phyloP scores from a whole-genome alignment of 495 filamentous ascomycete species.

The Apodospora peruviana region DNA sequence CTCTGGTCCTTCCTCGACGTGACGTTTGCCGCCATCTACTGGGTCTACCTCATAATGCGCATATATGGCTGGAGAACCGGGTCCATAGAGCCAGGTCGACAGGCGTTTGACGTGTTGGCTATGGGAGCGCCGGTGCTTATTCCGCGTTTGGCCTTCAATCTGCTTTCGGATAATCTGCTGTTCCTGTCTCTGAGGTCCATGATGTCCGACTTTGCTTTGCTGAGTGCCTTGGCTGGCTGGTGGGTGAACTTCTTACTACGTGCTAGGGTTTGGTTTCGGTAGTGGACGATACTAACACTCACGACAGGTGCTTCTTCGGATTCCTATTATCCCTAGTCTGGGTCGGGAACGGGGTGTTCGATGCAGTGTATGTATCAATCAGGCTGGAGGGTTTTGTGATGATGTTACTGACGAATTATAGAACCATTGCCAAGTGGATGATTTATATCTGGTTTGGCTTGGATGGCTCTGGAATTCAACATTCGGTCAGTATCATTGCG shows the following conservation, averaged over 20 bases:
- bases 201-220: slow-evolving; percentile 65
- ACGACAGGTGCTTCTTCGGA: slow-evolving; percentile 54
- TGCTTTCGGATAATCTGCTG: slow-evolving; percentile 68
- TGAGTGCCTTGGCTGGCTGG: slow-evolving; percentile 62
- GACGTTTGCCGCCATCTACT: slow-evolving; percentile 58
- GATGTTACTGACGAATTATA: slow-evolving; percentile 18
- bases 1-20: slow-evolving; percentile 75
- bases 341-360: slow-evolving; percentile 49
- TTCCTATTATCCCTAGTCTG: slow-evolving; percentile 67
- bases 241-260: not conserved
- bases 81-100: slow-evolving; percentile 33
- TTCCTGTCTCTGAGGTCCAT: slow-evolving; percentile 67
- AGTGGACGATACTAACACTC: not conserved
- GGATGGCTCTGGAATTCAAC: slow-evolving; percentile 64
- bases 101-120: slow-evolving; percentile 62
- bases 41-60: slow-evolving; percentile 54
- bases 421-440: slow-evolving; percentile 73
- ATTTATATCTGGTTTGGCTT: slow-evolving; percentile 77
- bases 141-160: slow-evolving; percentile 68
- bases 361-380: slow-evolving; percentile 26
- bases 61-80: slow-evolving; percentile 47
- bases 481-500: slow-evolving; percentile 38
- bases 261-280: not conserved
- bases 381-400: no score
- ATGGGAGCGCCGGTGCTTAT: slow-evolving; percentile 65